phyloP scores from a whole-genome alignment of 2,329 filamentous ascomycete genomes.

The Pseudogymnoascus pannorum region DNA sequence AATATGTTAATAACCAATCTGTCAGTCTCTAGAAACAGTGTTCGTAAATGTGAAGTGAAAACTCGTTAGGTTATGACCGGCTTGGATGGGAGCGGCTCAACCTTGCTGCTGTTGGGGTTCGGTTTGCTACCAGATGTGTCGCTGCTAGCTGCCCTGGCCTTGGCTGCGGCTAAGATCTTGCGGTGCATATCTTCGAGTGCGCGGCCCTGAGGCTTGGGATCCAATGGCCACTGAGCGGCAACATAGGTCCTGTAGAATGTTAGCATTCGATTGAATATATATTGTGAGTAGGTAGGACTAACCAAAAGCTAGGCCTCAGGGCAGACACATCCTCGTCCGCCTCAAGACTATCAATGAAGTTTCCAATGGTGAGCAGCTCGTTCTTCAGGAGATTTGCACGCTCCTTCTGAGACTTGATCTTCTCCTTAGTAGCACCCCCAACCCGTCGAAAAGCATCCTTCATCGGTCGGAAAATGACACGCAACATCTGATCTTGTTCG shows the following conservation, averaged over 20 bases:
- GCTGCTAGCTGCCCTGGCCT: slow-evolving; percentile 1
- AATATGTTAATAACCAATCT: not conserved
- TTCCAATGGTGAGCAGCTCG: slow-evolving; percentile 54
- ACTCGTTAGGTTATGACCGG: not conserved
- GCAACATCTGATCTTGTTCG: slow-evolving; percentile 34
- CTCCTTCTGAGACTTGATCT: slow-evolving; percentile 54
- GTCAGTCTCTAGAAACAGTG: not conserved
- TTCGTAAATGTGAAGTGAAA: not conserved
- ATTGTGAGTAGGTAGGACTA: slow-evolving; percentile 12
- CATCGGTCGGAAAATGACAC: slow-evolving; percentile 47
- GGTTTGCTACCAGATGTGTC: not conserved
- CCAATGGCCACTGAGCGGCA: slow-evolving; percentile 27
- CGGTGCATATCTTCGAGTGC: slow-evolving; percentile 26
- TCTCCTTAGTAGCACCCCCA: slow-evolving; percentile 53
- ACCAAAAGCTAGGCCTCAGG: slow-evolving; percentile 27
- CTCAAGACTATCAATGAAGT: slow-evolving; percentile 45
- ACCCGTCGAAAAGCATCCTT: slow-evolving; percentile 53
- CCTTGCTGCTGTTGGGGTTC: not conserved
- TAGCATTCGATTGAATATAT: not conserved
- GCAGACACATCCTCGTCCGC: slow-evolving; percentile 21
- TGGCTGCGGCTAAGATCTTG: slow-evolving; percentile 20
- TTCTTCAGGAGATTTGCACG: slow-evolving; percentile 54
- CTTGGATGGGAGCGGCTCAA: not conserved
- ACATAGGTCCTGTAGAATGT: slow-evolving; percentile 26
- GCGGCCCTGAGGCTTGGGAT: slow-evolving; percentile 21